These are phyloP conservation scores for Lathyrus oleraceus DNA, from an alignment of 306 rosid species.

Conservation along the genomic window DNA sequence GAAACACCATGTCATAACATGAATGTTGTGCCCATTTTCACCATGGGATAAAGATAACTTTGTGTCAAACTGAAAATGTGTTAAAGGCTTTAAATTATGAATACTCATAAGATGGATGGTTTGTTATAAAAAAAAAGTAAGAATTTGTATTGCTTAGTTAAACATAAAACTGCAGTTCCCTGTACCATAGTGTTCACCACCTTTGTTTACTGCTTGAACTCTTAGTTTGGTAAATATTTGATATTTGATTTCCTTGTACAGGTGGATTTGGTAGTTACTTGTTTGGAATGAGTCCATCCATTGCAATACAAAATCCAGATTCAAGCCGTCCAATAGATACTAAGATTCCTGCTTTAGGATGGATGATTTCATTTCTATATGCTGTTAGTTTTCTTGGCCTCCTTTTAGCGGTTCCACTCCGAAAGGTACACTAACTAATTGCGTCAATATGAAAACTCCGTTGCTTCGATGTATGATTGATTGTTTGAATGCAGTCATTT, in stretches of 20 bases:
- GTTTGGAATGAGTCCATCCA: slow-evolving; percentile 47
- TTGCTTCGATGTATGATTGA: neutral
- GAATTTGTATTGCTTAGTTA: no score
- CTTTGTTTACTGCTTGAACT: no score
- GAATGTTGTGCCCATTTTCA: no score
- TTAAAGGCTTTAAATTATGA: no score
- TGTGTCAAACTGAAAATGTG: no score
- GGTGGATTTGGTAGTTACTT: slow-evolving; percentile 58
- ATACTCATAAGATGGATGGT: no score
- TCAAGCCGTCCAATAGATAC: neutral
- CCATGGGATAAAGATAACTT: no score
- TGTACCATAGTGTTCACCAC: no score
- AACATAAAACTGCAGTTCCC: no score
- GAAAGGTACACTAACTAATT: slow-evolving; percentile 42
- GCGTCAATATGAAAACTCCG: neutral
- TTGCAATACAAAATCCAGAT: slow-evolving; percentile 41
- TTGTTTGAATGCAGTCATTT: neutral
- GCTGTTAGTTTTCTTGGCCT: slow-evolving; percentile 58
- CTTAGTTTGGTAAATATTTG: no score
- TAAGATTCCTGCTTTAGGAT: slow-evolving; percentile 48
- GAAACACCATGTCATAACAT: no score
- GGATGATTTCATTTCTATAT: slow-evolving; percentile 51
- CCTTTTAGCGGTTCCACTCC: slow-evolving; percentile 52
- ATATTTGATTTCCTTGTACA: slow-evolving; percentile 26
- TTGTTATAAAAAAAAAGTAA: no score